These are phyloP conservation scores for Leishmania lainsoni DNA, from an alignment of 208 protist species.

Conservation along the genomic window DNA sequence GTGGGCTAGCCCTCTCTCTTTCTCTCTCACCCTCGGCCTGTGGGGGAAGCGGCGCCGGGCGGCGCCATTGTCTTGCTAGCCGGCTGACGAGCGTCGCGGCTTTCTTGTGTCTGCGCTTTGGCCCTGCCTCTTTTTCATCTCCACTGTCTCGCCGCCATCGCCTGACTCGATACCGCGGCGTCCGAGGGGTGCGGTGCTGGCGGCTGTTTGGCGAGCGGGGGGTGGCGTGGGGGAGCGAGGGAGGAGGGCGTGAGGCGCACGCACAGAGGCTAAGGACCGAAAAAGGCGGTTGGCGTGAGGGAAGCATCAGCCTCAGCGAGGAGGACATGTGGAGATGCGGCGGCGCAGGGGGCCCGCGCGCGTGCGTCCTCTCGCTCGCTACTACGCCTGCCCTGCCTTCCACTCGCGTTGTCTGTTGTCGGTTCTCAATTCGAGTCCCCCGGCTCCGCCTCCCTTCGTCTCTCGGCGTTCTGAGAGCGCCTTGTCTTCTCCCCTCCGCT, in stretches of 20 bases:
- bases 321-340: not conserved
- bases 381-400: too few species aligned
- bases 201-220: not conserved
- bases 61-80: not conserved
- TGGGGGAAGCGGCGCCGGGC: not conserved
- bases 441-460: too few species aligned
- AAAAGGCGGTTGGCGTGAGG: not conserved
- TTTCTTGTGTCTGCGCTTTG: not conserved
- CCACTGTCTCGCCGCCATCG: not conserved
- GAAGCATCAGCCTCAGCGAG: not conserved
- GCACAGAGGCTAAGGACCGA: not conserved
- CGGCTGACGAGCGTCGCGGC: not conserved
- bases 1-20: conserved; percentile 23
- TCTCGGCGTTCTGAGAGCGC: too few species aligned
- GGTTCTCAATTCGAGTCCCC: too few species aligned
- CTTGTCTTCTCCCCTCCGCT: too few species aligned
- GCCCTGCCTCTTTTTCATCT: not conserved
- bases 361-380: not conserved
- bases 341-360: not conserved
- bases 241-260: not conserved
- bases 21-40: not conserved
- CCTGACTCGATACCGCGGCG: not conserved
- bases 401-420: too few species aligned
- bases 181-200: not conserved
- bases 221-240: not conserved